Conservation (phyloP, 192 early-diverging fungal species). For the Coemansia sp. region DNA sequence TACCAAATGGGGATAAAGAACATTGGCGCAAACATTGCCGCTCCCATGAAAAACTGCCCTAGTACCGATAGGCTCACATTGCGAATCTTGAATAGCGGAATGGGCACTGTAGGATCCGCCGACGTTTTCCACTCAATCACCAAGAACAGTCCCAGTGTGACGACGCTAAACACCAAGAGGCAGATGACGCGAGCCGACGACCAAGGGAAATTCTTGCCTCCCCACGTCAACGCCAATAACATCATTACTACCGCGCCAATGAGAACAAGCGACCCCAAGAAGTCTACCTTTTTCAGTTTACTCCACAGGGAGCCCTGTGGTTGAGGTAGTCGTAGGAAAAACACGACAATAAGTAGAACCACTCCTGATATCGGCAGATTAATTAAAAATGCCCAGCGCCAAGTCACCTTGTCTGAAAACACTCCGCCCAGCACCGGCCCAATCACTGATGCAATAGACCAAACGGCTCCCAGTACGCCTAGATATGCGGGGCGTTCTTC, state of each 20-base stretch:
- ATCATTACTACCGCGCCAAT: conserved; percentile 52
- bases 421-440: conserved; percentile 68
- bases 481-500: conserved; percentile 26
- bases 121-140: conserved; percentile 56
- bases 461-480: conserved; percentile 55
- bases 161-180: conserved; percentile 51
- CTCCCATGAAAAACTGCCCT: conserved; percentile 53
- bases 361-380: conserved; percentile 47
- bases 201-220: conserved; percentile 62
- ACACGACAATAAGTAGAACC: conserved; percentile 35
- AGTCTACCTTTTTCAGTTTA: conserved; percentile 62
- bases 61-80: conserved; percentile 55
- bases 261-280: conserved; percentile 53
- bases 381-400: conserved; percentile 68
- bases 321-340: conserved; percentile 52
- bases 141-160: conserved; percentile 42
- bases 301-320: conserved; percentile 34
- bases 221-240: conserved; percentile 61
- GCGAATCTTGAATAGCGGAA: conserved; percentile 50
- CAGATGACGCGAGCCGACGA: conserved; percentile 52
- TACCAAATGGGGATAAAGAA: conserved; percentile 64
- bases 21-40: conserved; percentile 56
- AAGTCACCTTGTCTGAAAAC: conserved; percentile 60
- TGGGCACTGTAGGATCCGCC: conserved; percentile 56
- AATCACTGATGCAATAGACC: conserved; percentile 58